Percentiles rank a stretch among this genome's conserved stretches.
Conservation (phyloP, 2,329 filamentous ascomycete genomes). For the Alternaria consortialis region DNA sequence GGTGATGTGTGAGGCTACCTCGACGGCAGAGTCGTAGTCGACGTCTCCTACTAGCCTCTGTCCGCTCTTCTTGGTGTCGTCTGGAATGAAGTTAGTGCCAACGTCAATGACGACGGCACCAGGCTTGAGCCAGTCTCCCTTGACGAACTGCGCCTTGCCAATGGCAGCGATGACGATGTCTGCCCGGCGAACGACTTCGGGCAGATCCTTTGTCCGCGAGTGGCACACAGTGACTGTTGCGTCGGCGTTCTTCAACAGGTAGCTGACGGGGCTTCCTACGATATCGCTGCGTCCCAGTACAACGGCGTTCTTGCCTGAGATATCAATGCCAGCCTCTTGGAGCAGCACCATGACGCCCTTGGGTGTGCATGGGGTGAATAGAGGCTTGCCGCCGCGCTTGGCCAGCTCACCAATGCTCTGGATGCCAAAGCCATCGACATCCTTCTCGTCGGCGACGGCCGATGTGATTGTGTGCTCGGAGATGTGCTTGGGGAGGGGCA, state of each 20-base stretch:
- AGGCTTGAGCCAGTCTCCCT: conserved; percentile 94
- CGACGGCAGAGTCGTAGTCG: conserved; percentile 82
- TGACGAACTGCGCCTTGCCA: conserved; percentile 85
- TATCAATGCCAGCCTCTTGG: conserved; percentile 80
- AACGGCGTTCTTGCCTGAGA: conserved; percentile 90
- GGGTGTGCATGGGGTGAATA: conserved; percentile 94
- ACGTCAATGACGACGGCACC: conserved; percentile 97
- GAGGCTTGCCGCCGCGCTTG: conserved; percentile 88
- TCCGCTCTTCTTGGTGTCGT: conserved; percentile 89
- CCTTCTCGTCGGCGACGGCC: conserved; percentile 90
- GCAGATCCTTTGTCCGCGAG: conserved; percentile 80
- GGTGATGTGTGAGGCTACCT: conserved; percentile 92
- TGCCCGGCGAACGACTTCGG: conserved; percentile 78
- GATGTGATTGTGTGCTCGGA: conserved; percentile 92
- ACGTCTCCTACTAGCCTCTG: conserved; percentile 94
- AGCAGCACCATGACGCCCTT: conserved; percentile 96
- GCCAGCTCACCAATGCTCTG: conserved; percentile 96
- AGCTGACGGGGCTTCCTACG: conserved; percentile 95
- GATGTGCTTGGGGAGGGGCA: conserved; percentile 88
- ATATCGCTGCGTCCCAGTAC: conserved; percentile 96
- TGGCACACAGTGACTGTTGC: conserved; percentile 97
- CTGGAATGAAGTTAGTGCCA: conserved; percentile 93
- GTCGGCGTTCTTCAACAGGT: conserved; percentile 92
- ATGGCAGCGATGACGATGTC: conserved; percentile 94
- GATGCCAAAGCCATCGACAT: conserved; percentile 96